Evolutionary conservation across 2,329 filamentous ascomycete species (phyloP).

Genomic region (Cladorrhinum sp.): DNA sequence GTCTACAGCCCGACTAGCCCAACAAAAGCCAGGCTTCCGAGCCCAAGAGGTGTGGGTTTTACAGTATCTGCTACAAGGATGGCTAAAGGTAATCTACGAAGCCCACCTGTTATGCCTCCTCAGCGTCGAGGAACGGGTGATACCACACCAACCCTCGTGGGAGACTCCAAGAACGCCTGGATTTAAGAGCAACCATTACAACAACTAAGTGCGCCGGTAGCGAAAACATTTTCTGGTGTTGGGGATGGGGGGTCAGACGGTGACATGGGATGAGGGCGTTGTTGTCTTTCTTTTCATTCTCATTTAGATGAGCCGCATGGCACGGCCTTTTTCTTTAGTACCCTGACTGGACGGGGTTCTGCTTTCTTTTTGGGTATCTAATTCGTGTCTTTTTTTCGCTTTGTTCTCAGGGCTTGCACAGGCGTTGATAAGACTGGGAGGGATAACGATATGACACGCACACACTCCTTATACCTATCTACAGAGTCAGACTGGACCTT

Average conservation of each 20-base stretch:
- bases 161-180: conserved; percentile 30
- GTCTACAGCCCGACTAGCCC: conserved; percentile 49
- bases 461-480: not conserved
- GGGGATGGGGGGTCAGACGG: not conserved
- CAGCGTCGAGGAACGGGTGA: conserved; percentile 18
- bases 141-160: conserved; percentile 15
- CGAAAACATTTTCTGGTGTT: conserved; percentile 25
- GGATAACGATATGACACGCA: not conserved
- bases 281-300: not conserved
- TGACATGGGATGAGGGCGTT: not conserved
- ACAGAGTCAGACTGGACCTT: not conserved
- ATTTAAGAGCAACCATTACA: conserved; percentile 26
- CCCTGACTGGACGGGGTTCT: not conserved
- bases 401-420: not conserved
- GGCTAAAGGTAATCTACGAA: conserved; percentile 15
- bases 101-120: conserved; percentile 17
- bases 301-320: not conserved
- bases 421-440: not conserved
- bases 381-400: not conserved
- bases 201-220: conserved; percentile 11
- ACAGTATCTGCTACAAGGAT: conserved; percentile 29
- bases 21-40: conserved; percentile 39
- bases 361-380: not conserved
- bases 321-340: not conserved
- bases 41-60: conserved; percentile 42